Conservation (phyloP, 768 basidiomycete species). For the Mycena haematopus region DNA sequence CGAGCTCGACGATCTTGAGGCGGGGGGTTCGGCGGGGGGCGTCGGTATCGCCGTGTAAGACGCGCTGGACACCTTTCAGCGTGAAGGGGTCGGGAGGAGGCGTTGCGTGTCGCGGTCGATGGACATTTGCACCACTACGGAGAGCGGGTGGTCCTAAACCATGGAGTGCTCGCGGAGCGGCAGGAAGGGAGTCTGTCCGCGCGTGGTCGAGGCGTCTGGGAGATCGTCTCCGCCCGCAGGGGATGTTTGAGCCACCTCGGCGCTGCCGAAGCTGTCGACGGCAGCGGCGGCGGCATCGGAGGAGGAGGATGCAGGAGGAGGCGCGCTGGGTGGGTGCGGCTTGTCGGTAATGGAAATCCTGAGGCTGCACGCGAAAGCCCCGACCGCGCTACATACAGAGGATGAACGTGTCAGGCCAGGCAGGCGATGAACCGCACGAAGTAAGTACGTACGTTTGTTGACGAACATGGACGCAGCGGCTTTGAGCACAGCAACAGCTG, state of each 20-base stretch:
- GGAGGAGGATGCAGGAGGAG: too few relatives aligned
- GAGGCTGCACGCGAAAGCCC: too few relatives aligned
- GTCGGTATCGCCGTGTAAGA: constrained; percentile 59
- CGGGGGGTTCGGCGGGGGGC: constrained; percentile 62
- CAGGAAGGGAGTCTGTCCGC: constrained; percentile 66
- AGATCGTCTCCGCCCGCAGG: neutral
- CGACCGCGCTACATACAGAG: too few relatives aligned
- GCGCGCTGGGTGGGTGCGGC: too few relatives aligned
- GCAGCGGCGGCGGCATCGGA: too few relatives aligned
- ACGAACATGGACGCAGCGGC: too few relatives aligned
- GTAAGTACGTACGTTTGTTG: too few relatives aligned
- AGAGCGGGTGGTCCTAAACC: constrained; percentile 63
- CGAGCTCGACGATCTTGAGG: constrained; percentile 70
- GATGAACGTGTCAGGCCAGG: too few relatives aligned
- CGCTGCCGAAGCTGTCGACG: constrained; percentile 21
- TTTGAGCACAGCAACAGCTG: too few relatives aligned
- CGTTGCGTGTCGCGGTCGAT: constrained; percentile 59
- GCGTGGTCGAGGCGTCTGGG: constrained; percentile 36
- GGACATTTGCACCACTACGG: constrained; percentile 63
- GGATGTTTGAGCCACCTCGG: neutral
- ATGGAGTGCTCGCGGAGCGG: constrained; percentile 70
- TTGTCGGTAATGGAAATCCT: too few relatives aligned
- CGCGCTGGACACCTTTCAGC: constrained; percentile 67
- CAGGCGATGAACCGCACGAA: too few relatives aligned
- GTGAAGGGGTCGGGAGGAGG: constrained; percentile 67